Conservation (phyloP, 2,329 filamentous ascomycete genomes). For the Elsinoe necatrix region DNA sequence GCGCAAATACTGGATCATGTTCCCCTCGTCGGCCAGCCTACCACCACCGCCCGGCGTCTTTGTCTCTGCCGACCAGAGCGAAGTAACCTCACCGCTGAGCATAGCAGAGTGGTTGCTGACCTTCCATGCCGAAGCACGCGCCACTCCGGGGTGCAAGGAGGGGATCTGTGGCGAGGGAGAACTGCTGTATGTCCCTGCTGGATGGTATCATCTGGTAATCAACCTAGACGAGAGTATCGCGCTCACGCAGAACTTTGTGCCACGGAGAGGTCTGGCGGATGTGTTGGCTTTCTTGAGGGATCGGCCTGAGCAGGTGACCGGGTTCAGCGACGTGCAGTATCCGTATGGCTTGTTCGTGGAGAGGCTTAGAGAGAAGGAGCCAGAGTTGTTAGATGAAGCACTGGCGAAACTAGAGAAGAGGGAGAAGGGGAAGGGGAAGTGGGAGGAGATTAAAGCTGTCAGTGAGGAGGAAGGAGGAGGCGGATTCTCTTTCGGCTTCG, state of each 20-base stretch:
- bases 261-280: conserved; percentile 60
- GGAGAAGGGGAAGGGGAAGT: conserved; percentile 63
- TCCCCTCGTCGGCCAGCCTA: conserved; percentile 57
- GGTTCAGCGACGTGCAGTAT: conserved; percentile 66
- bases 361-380: conserved; percentile 54
- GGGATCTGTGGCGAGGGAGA: conserved; percentile 79
- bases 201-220: conserved; percentile 95
- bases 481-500: conserved; percentile 55
- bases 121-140: conserved; percentile 77
- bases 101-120: conserved; percentile 94
- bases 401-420: conserved; percentile 57
- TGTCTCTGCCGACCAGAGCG: conserved; percentile 78
- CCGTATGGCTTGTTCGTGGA: conserved; percentile 68
- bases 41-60: conserved; percentile 79
- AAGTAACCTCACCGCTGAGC: conserved; percentile 86
- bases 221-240: conserved; percentile 80
- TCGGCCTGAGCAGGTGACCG: conserved; percentile 77
- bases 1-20: conserved; percentile 98
- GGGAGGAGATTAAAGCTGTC: conserved; percentile 66
- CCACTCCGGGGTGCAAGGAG: conserved; percentile 68
- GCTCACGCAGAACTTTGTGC: conserved; percentile 92
- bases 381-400: conserved; percentile 59
- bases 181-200: conserved; percentile 82
- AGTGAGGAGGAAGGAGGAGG: conserved; percentile 37
- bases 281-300: conserved; percentile 74